phyloP scores from a whole-genome alignment of 768 basidiomycete genomes.

The Suillus occidentalis region DNA sequence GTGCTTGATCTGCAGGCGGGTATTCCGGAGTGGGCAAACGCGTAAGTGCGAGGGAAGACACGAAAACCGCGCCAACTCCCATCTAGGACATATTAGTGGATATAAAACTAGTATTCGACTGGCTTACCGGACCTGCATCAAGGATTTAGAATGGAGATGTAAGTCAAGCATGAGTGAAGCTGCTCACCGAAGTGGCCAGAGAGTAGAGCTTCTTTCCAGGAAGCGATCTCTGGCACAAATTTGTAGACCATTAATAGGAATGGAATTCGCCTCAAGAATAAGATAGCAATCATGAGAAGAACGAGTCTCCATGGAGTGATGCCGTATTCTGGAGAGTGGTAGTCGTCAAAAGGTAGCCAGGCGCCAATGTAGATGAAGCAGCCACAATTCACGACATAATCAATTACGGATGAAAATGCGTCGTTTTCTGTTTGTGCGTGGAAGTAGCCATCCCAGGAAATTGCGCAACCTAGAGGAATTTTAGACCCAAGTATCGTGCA shows the following conservation, averaged over 20 bases:
- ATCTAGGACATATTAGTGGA: no score
- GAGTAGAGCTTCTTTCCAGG: constrained; percentile 86
- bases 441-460: constrained; percentile 90
- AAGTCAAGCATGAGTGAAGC: constrained; percentile 11
- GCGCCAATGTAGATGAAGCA: constrained; percentile 88
- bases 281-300: constrained; percentile 63
- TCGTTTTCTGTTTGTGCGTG: constrained; percentile 80
- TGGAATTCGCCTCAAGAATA: constrained; percentile 52
- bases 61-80: no score
- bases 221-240: constrained; percentile 87
- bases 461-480: constrained; percentile 63
- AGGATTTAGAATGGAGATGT: no score
- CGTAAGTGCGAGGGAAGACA: no score
- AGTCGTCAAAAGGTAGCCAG: constrained; percentile 70
- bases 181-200: constrained; percentile 84
- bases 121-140: no score
- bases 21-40: no score
- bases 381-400: constrained; percentile 79
- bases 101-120: no score
- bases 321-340: constrained; percentile 55
- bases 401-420: constrained; percentile 86
- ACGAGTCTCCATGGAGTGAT: constrained; percentile 72
- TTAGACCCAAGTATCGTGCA: neutral
- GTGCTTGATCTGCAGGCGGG: no score
- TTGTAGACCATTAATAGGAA: constrained; percentile 61